These are phyloP conservation scores for Pseudocercospora macadamiae DNA, from an alignment of 2,329 filamentous ascomycete genomes.

Conservation along the genomic window DNA sequence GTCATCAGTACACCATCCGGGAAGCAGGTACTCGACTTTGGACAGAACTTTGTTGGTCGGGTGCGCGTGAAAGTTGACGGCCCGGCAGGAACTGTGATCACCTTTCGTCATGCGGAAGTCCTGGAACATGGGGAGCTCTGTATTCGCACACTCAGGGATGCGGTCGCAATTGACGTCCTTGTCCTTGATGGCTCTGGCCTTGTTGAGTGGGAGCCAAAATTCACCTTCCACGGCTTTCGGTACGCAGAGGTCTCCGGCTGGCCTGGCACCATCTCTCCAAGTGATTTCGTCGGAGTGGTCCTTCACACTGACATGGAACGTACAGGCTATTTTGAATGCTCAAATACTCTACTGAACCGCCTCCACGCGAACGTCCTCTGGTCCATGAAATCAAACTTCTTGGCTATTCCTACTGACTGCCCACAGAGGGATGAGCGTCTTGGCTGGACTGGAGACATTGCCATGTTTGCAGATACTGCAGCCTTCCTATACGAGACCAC, in stretches of 20 bases:
- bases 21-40: conserved; percentile 59
- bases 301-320: conserved; percentile 58
- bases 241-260: conserved; percentile 55
- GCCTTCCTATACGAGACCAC: conserved; percentile 58
- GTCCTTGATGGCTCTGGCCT: conserved; percentile 37
- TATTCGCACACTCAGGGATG: conserved; percentile 48
- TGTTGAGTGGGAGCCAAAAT: conserved; percentile 50
- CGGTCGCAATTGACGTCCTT: conserved; percentile 48
- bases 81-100: conserved; percentile 47
- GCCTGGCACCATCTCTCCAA: conserved; percentile 35
- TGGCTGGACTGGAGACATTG: conserved; percentile 58
- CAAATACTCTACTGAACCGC: conserved; percentile 55
- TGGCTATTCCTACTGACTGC: conserved; percentile 61
- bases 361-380: conserved; percentile 60
- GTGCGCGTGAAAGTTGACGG: conserved; percentile 45
- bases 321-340: conserved; percentile 57
- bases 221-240: conserved; percentile 59
- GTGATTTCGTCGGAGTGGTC: conserved; percentile 44
- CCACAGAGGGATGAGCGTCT: conserved; percentile 59
- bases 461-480: conserved; percentile 55
- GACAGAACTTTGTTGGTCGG: conserved; percentile 61
- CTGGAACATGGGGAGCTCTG: conserved; percentile 53
- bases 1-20: conserved; percentile 45
- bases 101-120: conserved; percentile 58
- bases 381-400: conserved; percentile 63